Evolutionary conservation across 1,284 basidiomycete species (phyloP), one percentile per base, ranked within the genome.

Genomic region (Puccinia polysora): DNA sequence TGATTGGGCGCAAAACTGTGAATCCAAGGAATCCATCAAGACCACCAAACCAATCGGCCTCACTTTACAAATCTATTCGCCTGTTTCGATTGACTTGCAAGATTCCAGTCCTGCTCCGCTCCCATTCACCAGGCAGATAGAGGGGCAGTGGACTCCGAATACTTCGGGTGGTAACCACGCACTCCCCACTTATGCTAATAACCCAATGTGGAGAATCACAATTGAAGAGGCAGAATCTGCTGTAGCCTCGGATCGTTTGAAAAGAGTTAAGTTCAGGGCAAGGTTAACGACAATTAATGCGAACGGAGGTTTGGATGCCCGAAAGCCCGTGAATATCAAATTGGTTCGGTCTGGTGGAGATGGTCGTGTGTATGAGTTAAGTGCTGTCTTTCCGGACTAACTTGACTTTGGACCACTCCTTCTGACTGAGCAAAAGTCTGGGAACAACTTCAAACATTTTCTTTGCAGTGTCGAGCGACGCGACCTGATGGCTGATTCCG

Each of bases 351-450:
- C 67, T 12, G 58, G 55, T 50, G 67, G 47, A 8, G 67, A 70
- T 53, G 67, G 67, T 34, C 52, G 67, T 40, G 67, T 70, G 2
- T 70, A 62, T 62, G 67, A 70, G 67, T 70, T 60, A 52, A 59
- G 53, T 32, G 1, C 2, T n/a, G 23, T 2, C 25, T 7, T 32
- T 45, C 38, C n/a, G n/a, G n/a, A n/a, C n/a, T n/a, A n/a, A n/a
- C 43, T 49, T 38, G 18, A 20, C 0, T 30, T 20, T 52, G 28
- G 34, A 23, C 28, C 23, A 2, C 6, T 47, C 25, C 18, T 2
- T 20, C 38, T 53, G 10, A 7, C 12, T 7, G 23, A 45, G 36
- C 12, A 20, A n/a, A n/a, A n/a, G n/a, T n/a, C n/a, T n/a, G n/a
- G n/a, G n/a, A n/a, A n/a, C n/a, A n/a, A n/a, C n/a, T n/a, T n/a